These are phyloP conservation scores for Senna tora DNA, from an alignment of 306 rosid species.

Conservation along the genomic window DNA sequence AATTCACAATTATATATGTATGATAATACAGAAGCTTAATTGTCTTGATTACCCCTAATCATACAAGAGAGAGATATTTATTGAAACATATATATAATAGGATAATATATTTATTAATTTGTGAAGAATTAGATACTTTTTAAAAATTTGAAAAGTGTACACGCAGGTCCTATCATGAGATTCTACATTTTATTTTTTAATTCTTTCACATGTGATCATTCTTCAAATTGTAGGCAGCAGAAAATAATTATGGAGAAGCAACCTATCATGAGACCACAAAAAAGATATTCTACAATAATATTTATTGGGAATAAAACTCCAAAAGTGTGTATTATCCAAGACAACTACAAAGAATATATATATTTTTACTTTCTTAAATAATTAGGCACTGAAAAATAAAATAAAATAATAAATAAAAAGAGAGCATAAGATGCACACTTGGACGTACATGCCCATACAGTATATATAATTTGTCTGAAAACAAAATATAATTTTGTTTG, in stretches of 20 bases:
- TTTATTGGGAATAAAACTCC: conserved; percentile 39
- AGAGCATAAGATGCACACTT: conserved; percentile 11
- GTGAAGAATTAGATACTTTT: conserved; percentile 3
- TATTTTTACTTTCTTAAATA: conserved; percentile 8
- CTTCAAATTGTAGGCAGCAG: conserved; percentile 33
- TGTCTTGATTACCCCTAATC: background rate
- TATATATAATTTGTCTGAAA: background rate
- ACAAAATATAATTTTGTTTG: background rate
- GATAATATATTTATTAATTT: no score
- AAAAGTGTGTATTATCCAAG: conserved; percentile 30
- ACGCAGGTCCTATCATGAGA: conserved; percentile 17
- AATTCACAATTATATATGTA: no score
- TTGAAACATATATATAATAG: background rate
- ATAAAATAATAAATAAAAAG: no score
- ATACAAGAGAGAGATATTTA: no score
- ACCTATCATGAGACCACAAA: conserved; percentile 34
- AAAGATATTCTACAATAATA: conserved; percentile 38
- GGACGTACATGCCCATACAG: conserved; percentile 21
- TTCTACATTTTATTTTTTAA: background rate
- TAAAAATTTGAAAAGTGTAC: background rate
- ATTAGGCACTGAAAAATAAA: background rate
- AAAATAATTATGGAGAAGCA: conserved; percentile 26
- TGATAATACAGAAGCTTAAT: background rate
- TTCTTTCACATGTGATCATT: conserved; percentile 40
- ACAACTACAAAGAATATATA: background rate